These are phyloP conservation scores for Dinochytrium kinnereticum DNA, from an alignment of 371 early-diverging fungal genomes.

Conservation along the genomic window DNA sequence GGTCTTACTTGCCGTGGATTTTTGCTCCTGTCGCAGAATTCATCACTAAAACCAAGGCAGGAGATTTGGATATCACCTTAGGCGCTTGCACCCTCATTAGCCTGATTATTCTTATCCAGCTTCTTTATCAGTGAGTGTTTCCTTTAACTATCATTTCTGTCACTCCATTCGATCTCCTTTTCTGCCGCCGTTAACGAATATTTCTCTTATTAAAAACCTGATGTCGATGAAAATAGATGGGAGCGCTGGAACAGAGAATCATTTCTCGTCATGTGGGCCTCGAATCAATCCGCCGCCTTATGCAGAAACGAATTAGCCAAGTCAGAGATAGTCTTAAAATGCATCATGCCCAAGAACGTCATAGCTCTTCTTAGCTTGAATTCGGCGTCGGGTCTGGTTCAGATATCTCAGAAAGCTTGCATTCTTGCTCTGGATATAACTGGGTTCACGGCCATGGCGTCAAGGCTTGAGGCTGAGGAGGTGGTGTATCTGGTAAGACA, in stretches of 20 bases:
- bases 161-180: too few species aligned
- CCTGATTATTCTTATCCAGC: not conserved
- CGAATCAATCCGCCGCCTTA: not conserved
- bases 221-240: not conserved
- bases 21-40: not conserved
- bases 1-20: not conserved
- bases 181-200: too few species aligned
- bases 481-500: not conserved
- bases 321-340: not conserved
- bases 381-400: not conserved
- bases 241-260: not conserved
- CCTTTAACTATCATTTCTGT: not conserved
- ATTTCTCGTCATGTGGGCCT: not conserved
- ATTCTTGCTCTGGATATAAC: not conserved
- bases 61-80: not conserved
- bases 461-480: not conserved
- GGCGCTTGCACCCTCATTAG: not conserved
- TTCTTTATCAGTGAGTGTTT: not conserved
- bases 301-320: not conserved
- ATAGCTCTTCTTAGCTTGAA: not conserved
- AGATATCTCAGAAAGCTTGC: not conserved
- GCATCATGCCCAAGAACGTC: not conserved
- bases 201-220: too few species aligned
- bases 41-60: not conserved
- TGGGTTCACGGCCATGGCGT: not conserved